These are phyloP conservation scores for Dactylellina cionopaga DNA, from an alignment of 2,329 filamentous ascomycete genomes.

Conservation along the genomic window DNA sequence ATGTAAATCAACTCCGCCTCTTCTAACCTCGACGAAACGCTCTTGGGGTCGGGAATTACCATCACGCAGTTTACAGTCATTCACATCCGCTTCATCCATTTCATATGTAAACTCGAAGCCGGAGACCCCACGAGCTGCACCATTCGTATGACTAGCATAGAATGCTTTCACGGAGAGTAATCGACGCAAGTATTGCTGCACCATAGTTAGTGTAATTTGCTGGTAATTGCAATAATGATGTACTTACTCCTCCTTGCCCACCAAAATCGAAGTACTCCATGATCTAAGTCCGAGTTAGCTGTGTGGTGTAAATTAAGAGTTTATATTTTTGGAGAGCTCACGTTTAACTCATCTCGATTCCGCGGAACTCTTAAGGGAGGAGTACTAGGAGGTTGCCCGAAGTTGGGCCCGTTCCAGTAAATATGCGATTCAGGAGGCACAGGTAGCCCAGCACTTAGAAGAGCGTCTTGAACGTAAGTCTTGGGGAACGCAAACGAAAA, in stretches of 20 bases:
- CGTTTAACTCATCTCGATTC: constrained; percentile 47
- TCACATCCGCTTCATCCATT: constrained; percentile 48
- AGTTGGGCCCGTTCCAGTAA: constrained; percentile 49
- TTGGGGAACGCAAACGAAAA: constrained; percentile 47
- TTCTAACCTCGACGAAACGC: constrained; percentile 41
- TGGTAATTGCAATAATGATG: neutral
- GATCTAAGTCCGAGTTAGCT: constrained; percentile 21
- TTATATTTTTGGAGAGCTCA: neutral
- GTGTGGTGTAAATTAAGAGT: neutral
- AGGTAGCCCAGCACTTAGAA: constrained; percentile 32
- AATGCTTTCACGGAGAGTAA: constrained; percentile 49
- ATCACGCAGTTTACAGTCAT: constrained; percentile 36
- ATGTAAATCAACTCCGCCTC: constrained; percentile 40
- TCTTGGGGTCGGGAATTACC: constrained; percentile 1
- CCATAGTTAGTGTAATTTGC: neutral
- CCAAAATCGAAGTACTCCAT: constrained; percentile 53
- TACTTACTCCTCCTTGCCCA: constrained; percentile 41
- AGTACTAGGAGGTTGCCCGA: constrained; percentile 32
- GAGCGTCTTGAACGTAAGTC: constrained; percentile 44
- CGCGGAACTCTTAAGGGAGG: constrained; percentile 42
- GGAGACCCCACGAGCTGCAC: constrained; percentile 39
- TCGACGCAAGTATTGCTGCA: constrained; percentile 40
- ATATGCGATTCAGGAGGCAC: constrained; percentile 41
- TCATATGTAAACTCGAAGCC: constrained; percentile 51
- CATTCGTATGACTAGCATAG: constrained; percentile 49